Evolutionary conservation across 306 rosid species (phyloP).

Genomic region (Carpinus fangiana): DNA sequence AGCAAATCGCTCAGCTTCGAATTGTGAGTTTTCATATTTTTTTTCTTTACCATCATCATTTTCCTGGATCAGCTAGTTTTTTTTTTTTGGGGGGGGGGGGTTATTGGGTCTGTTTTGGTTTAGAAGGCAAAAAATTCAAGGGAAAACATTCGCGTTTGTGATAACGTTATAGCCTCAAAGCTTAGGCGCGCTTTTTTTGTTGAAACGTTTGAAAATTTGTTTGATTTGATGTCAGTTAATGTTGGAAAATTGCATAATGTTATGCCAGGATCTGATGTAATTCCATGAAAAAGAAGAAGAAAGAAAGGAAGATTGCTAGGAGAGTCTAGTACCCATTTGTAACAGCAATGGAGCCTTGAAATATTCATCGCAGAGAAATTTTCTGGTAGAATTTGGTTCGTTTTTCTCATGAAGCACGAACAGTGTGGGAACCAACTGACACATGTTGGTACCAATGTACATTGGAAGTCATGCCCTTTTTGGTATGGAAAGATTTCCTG

Average conservation of each 20-base stretch:
- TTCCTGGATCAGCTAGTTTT: no score
- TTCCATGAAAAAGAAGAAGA: no score
- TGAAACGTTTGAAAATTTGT: not conserved
- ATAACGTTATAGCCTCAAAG: not conserved
- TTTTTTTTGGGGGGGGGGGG: no score
- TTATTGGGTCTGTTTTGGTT: not conserved
- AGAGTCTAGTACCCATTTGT: not conserved
- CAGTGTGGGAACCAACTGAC: not conserved
- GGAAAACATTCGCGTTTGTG: not conserved
- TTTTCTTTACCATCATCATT: not conserved
- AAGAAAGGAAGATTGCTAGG: not conserved
- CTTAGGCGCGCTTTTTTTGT: not conserved
- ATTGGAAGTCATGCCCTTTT: not conserved
- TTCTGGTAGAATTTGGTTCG: no score
- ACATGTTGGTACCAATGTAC: not conserved
- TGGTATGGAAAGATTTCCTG: not conserved
- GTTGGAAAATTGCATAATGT: not conserved
- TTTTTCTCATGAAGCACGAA: no score
- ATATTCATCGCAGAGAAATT: no score
- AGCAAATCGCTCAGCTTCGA: conserved; percentile 66
- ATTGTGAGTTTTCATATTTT: conserved; percentile 38
- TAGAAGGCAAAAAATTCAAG: no score
- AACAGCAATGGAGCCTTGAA: not conserved
- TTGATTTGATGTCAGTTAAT: not conserved
- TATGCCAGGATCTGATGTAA: not conserved